Evolutionary conservation across 2,329 filamentous ascomycete species (phyloP).

Genomic region (Talaromyces sp.): DNA sequence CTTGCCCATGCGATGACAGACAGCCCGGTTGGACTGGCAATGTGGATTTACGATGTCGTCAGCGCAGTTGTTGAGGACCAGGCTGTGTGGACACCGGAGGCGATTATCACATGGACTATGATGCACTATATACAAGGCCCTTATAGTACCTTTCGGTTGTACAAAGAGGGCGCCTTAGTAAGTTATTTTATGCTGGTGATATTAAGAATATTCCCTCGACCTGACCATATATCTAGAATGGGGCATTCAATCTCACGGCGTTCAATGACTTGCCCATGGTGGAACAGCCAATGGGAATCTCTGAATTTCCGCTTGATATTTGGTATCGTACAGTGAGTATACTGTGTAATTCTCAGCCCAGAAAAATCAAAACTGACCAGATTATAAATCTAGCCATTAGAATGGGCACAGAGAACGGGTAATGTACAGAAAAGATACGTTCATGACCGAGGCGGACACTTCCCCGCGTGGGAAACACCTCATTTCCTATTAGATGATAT

Average conservation of each 20-base stretch:
- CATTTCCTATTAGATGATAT: conserved; percentile 43
- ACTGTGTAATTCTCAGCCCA: not conserved
- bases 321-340: not conserved
- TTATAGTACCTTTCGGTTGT: not conserved
- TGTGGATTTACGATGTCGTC: conserved; percentile 66
- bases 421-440: not conserved
- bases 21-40: conserved; percentile 63
- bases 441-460: conserved; percentile 45
- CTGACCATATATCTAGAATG: not conserved
- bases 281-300: not conserved
- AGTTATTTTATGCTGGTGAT: not conserved
- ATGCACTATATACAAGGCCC: not conserved
- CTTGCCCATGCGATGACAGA: conserved; percentile 65
- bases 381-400: not conserved
- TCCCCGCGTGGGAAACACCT: conserved; percentile 49
- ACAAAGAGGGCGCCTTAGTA: not conserved
- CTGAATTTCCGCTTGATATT: not conserved
- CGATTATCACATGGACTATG: not conserved
- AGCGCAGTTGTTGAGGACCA: not conserved
- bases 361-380: not conserved
- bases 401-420: not conserved
- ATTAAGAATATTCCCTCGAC: not conserved
- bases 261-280: not conserved
- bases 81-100: not conserved
- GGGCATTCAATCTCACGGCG: not conserved